A percentile compares a stretch with the other conserved stretches of the same genome.
These are phyloP conservation scores for Fistulina hepatica DNA, from an alignment of 1,284 basidiomycete species.

Conservation along the genomic window DNA sequence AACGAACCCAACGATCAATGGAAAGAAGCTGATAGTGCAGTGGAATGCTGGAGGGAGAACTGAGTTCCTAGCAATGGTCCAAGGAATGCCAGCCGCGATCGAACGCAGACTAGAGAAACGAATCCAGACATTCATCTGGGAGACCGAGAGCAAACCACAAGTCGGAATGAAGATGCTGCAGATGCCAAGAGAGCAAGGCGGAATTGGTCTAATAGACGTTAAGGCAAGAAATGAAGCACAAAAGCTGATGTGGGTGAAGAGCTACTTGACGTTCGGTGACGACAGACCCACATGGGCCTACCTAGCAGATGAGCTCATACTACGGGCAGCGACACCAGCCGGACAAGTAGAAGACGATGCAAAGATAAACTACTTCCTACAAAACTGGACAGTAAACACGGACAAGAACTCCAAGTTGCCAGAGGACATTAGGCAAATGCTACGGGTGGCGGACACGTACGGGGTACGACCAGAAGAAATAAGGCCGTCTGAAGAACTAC, in stretches of 20 bases:
- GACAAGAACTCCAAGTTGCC: conserved; percentile 3
- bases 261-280: conserved; percentile 10
- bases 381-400: conserved; percentile 2
- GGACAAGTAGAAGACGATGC: neutral
- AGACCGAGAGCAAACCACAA: no score
- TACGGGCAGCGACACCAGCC: neutral
- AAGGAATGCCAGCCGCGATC: conserved; percentile 18
- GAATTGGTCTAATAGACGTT: conserved; percentile 17
- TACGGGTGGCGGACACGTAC: neutral
- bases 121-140: no score
- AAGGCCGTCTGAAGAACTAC: conserved; percentile 3
- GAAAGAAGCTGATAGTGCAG: conserved; percentile 11
- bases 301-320: neutral
- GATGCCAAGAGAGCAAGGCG: conserved; percentile 10
- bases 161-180: conserved; percentile 8
- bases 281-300: conserved; percentile 17
- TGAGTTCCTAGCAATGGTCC: conserved; percentile 14
- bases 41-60: conserved; percentile 12
- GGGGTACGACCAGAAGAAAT: no score
- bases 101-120: conserved; percentile 6
- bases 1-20: conserved; percentile 13
- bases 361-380: conserved; percentile 1
- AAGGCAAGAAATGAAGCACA: conserved; percentile 20
- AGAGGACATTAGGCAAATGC: neutral
- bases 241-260: conserved; percentile 16